phyloP scores from a whole-genome alignment of 2,329 filamentous ascomycete genomes.

The Neophaeococcomyces aloes region DNA sequence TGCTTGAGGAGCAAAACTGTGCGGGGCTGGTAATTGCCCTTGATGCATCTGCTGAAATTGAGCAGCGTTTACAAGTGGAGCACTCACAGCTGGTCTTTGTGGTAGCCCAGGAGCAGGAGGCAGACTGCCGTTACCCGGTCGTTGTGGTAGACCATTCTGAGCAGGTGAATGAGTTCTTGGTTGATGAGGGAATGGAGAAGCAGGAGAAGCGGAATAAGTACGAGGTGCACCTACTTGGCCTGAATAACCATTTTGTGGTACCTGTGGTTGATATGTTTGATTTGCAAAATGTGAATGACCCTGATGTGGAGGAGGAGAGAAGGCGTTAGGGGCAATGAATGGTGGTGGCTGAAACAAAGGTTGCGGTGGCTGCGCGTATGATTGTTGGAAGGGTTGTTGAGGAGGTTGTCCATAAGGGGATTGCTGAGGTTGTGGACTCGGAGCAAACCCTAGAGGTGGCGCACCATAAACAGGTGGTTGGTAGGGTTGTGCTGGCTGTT shows the following conservation, averaged over 20 bases:
- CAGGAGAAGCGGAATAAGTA: conserved; percentile 33
- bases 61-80: conserved; percentile 42
- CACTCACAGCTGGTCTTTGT: conserved; percentile 49
- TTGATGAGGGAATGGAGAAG: conserved; percentile 32
- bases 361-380: conserved; percentile 17
- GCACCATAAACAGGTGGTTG: conserved; percentile 16
- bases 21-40: conserved; percentile 34
- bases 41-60: conserved; percentile 49
- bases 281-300: conserved; percentile 28
- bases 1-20: conserved; percentile 20
- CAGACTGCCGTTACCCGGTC: conserved; percentile 45
- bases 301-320: conserved; percentile 22
- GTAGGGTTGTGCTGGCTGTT: conserved; percentile 21
- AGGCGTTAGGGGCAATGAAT: conserved; percentile 25
- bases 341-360: conserved; percentile 16
- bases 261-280: conserved; percentile 25
- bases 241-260: conserved; percentile 28
- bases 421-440: conserved; percentile 9
- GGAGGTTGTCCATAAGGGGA: conserved; percentile 4
- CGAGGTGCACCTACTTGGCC: conserved; percentile 25
- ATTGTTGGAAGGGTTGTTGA: conserved; percentile 13
- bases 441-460: conserved; percentile 1
- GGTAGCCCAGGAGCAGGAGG: conserved; percentile 49
- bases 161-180: conserved; percentile 27
- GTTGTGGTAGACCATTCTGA: conserved; percentile 28